Conservation (phyloP, 352 stramenopile species). For the Thraustochytrium sp. region DNA sequence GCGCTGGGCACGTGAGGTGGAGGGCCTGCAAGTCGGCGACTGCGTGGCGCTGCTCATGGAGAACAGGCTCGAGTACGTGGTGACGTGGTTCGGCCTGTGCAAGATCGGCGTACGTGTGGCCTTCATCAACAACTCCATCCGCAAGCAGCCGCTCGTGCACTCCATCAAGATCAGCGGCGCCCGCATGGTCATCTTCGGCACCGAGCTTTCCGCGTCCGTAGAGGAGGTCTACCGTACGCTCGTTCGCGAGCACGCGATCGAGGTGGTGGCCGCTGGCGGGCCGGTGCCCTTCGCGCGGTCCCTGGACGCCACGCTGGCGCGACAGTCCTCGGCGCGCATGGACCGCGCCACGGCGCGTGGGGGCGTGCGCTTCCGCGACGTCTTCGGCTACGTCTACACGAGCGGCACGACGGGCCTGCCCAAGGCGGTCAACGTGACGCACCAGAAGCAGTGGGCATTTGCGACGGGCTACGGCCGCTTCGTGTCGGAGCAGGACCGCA, state of each 20-base stretch:
- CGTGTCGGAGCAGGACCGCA: slow-evolving; percentile 57
- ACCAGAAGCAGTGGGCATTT: slow-evolving; percentile 61
- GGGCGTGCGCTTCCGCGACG: slow-evolving; percentile 53
- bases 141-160: slow-evolving; percentile 62
- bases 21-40: slow-evolving; percentile 56
- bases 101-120: slow-evolving; percentile 69
- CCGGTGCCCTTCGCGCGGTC: slow-evolving; percentile 52
- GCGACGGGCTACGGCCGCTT: slow-evolving; percentile 54
- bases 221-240: slow-evolving; percentile 39
- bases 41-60: slow-evolving; percentile 73
- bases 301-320: background rate
- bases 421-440: slow-evolving; percentile 67
- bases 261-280: slow-evolving; percentile 47
- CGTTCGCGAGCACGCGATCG: background rate
- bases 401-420: slow-evolving; percentile 70
- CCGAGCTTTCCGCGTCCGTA: slow-evolving; percentile 54
- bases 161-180: slow-evolving; percentile 62
- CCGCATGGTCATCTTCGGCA: slow-evolving; percentile 62
- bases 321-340: background rate
- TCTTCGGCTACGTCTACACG: slow-evolving; percentile 66
- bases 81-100: slow-evolving; percentile 68
- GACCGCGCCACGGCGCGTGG: background rate
- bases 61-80: slow-evolving; percentile 71
- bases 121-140: slow-evolving; percentile 71
- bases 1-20: slow-evolving; percentile 19